Percentiles rank a stretch among this genome's conserved stretches.
Conservation (phyloP, 2,329 filamentous ascomycete genomes). For the Fusarium acutatum region DNA sequence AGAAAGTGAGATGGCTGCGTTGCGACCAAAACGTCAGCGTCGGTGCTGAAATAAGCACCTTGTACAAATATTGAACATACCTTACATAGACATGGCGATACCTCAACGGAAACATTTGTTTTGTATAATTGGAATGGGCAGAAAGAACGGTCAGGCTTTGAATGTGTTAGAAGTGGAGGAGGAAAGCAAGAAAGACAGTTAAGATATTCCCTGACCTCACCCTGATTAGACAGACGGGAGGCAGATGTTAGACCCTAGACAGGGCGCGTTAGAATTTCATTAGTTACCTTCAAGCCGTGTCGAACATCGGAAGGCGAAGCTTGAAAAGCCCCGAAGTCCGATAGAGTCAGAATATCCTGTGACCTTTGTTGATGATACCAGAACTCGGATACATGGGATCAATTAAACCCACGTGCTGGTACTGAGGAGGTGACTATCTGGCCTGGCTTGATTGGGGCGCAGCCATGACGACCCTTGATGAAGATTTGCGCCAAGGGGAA, state of each 20-base stretch:
- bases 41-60: conserved; percentile 7
- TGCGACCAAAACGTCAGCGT: neutral
- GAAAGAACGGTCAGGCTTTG: conserved; percentile 1
- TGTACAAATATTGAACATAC: conserved; percentile 28
- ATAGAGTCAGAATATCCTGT: neutral
- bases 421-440: conserved; percentile 18
- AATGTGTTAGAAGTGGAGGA: conserved; percentile 6
- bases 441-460: conserved; percentile 21
- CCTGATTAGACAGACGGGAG: conserved; percentile 12
- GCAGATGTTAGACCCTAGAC: conserved; percentile 23
- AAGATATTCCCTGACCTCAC: conserved; percentile 22
- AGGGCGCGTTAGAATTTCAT: conserved; percentile 22
- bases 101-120: conserved; percentile 28
- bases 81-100: conserved; percentile 21
- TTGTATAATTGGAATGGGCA: conserved; percentile 24
- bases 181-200: conserved; percentile 1
- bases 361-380: neutral
- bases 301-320: neutral
- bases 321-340: conserved; percentile 1
- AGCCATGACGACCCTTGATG: conserved; percentile 16
- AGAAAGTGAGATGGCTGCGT: neutral
- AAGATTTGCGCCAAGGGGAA: conserved; percentile 24
- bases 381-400: neutral
- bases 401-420: conserved; percentile 9
- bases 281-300: neutral